Percentiles rank a stretch among this genome's conserved stretches.
phyloP scores from a whole-genome alignment of 2,329 filamentous ascomycete genomes.

The Fusarium paranaense region DNA sequence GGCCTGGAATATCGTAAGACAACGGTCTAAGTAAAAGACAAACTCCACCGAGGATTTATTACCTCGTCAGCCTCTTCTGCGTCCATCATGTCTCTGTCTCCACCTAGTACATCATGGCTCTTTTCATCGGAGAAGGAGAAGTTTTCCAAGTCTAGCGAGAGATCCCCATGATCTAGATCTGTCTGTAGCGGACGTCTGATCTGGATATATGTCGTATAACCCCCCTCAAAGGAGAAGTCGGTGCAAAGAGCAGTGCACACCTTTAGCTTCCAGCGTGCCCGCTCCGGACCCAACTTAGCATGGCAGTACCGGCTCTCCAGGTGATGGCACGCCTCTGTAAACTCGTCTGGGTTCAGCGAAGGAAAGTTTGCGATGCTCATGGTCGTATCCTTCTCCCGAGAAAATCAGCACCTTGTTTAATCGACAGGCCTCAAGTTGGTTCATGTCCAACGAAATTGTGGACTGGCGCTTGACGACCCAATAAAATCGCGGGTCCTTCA shows the following conservation, averaged over 20 bases:
- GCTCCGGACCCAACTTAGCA: constrained; percentile 66
- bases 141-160: constrained; percentile 59
- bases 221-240: constrained; percentile 55
- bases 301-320: constrained; percentile 70
- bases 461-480: constrained; percentile 1
- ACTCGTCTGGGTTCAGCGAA: constrained; percentile 70
- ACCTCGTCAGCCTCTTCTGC: constrained; percentile 66
- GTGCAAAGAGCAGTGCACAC: constrained; percentile 64
- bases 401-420: not conserved
- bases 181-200: constrained; percentile 65
- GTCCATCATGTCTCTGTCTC: constrained; percentile 61
- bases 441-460: not conserved
- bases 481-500: not conserved
- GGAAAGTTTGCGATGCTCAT: constrained; percentile 68
- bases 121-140: constrained; percentile 56
- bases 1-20: constrained; percentile 52
- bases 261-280: constrained; percentile 66
- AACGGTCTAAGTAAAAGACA: constrained; percentile 10
- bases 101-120: constrained; percentile 37
- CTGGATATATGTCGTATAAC: constrained; percentile 65
- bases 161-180: constrained; percentile 56
- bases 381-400: not conserved
- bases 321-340: constrained; percentile 72
- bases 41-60: constrained; percentile 36
- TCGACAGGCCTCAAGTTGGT: constrained; percentile 5